Conservation (phyloP, 2,329 filamentous ascomycete genomes). For the Hypoxylon sp. region DNA sequence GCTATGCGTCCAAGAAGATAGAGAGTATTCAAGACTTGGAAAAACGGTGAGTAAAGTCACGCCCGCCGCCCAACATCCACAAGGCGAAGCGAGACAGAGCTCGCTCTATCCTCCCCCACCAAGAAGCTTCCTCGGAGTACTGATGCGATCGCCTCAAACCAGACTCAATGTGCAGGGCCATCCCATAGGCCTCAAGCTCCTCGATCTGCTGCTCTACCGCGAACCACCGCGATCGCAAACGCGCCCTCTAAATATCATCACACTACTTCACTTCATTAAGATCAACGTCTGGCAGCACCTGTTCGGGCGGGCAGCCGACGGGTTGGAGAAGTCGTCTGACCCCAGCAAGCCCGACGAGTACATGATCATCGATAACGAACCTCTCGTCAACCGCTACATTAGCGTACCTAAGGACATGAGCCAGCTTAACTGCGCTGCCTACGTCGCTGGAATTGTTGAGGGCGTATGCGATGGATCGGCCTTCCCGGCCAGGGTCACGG, state of each 20-base stretch:
- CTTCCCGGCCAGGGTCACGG: conserved; percentile 89
- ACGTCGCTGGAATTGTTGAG: conserved; percentile 94
- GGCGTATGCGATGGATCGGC: conserved; percentile 94
- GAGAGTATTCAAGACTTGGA: conserved; percentile 95
- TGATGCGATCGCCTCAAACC: conserved; percentile 24
- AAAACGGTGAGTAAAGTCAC: conserved; percentile 72
- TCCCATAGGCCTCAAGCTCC: conserved; percentile 90
- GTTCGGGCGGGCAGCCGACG: conserved; percentile 90
- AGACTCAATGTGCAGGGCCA: conserved; percentile 94
- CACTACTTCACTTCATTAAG: conserved; percentile 95
- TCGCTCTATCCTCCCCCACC: neutral
- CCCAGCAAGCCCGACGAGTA: conserved; percentile 91
- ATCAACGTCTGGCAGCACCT: conserved; percentile 92
- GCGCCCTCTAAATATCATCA: conserved; percentile 87
- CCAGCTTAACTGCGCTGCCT: conserved; percentile 96
- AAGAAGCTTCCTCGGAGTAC: conserved; percentile 65
- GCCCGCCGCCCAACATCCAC: neutral
- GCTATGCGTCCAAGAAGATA: conserved; percentile 90
- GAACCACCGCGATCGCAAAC: conserved; percentile 76
- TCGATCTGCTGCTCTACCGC: conserved; percentile 93
- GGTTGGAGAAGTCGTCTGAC: conserved; percentile 87
- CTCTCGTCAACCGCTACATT: conserved; percentile 93
- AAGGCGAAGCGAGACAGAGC: neutral
- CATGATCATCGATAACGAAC: conserved; percentile 99
- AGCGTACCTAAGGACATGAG: conserved; percentile 95